Conservation (phyloP, 1,284 basidiomycete genomes). For the Bondarzewia mesenterica region DNA sequence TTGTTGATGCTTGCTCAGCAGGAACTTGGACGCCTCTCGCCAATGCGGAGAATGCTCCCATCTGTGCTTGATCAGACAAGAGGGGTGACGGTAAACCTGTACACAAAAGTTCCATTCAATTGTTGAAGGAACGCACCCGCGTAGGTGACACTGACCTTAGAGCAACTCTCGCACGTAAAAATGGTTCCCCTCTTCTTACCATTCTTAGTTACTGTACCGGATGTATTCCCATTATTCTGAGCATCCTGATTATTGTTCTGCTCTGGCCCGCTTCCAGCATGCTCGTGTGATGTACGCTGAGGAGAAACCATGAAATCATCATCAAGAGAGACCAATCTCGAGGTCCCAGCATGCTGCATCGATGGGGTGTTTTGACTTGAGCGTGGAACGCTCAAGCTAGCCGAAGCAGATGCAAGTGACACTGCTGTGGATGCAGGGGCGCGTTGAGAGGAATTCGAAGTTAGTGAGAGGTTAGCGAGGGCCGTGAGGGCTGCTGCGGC, state of each 20-base stretch:
- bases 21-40: constrained; percentile 92
- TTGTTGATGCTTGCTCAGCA: constrained; percentile 95
- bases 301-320: constrained; percentile 1
- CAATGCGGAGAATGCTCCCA: constrained; percentile 98
- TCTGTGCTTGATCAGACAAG: constrained; percentile 92
- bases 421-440: constrained; percentile 11
- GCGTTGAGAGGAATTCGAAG: constrained; percentile 33
- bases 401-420: constrained; percentile 8
- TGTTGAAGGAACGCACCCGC: background rate
- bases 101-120: constrained; percentile 5
- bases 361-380: background rate
- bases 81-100: constrained; percentile 89
- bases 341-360: background rate
- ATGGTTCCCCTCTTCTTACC: constrained; percentile 74
- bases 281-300: background rate
- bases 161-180: constrained; percentile 89
- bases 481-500: constrained; percentile 39
- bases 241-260: constrained; percentile 19
- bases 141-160: constrained; percentile 50
- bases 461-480: constrained; percentile 41
- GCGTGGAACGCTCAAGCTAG: constrained; percentile 13
- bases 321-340: constrained; percentile 7
- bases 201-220: constrained; percentile 24
- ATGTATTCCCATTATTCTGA: constrained; percentile 20
- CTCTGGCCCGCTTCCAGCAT: background rate